Conservation (phyloP, 441 rosid genomes). For the Adansonia madagascariensis region DNA sequence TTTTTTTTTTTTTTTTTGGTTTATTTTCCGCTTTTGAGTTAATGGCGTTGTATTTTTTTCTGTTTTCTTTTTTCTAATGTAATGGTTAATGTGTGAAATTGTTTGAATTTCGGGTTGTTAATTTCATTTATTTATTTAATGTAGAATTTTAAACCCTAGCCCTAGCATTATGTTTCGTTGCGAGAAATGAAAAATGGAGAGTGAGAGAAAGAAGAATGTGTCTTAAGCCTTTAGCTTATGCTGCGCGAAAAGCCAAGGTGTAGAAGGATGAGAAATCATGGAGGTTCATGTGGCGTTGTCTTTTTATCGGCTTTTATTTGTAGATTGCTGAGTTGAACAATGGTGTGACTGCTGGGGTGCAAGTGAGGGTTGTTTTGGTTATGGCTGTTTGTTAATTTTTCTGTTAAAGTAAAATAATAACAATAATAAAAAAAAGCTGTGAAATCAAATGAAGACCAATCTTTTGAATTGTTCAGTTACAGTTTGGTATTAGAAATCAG, state of each 20-base stretch:
- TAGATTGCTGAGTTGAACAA: not conserved
- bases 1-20: not conserved
- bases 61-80: not conserved
- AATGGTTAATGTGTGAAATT: conserved; percentile 4
- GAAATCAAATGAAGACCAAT: not conserved
- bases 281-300: not conserved
- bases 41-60: not conserved
- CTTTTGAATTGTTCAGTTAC: not conserved
- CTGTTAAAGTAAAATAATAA: not conserved
- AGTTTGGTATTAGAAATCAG: not conserved
- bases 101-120: conserved; percentile 16
- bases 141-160: conserved; percentile 3
- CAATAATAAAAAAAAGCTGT: not conserved
- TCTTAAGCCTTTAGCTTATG: not conserved
- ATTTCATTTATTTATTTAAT: not conserved
- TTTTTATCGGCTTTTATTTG: not conserved
- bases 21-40: not conserved
- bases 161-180: conserved; percentile 21
- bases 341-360: not conserved
- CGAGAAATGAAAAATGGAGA: not conserved
- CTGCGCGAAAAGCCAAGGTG: not conserved
- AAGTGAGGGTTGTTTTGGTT: not conserved
- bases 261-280: not conserved
- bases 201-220: conserved; percentile 1
- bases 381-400: not conserved